These are phyloP conservation scores for Cenococcum geophilum DNA, from an alignment of 495 filamentous ascomycete species.

Conservation along the genomic window DNA sequence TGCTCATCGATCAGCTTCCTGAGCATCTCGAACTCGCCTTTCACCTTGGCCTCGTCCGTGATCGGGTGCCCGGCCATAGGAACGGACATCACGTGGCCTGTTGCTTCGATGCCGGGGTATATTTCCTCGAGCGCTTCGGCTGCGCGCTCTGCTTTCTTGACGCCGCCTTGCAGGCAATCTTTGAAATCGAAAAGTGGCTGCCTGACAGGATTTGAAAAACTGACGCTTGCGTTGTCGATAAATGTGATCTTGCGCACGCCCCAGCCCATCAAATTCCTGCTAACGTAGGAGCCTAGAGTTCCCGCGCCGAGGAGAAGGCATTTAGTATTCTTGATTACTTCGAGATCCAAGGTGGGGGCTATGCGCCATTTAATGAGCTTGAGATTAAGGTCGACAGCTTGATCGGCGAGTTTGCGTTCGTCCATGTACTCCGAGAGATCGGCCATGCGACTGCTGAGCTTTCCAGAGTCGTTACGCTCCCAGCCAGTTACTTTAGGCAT, in stretches of 20 bases:
- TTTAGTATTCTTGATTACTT: slow-evolving; percentile 81
- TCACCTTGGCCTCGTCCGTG: slow-evolving; percentile 57
- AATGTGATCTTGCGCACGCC: slow-evolving; percentile 96
- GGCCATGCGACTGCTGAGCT: slow-evolving; percentile 65
- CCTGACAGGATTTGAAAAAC: slow-evolving; percentile 95
- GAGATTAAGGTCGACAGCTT: slow-evolving; percentile 94
- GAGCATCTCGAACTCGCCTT: slow-evolving; percentile 67
- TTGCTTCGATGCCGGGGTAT: slow-evolving; percentile 80
- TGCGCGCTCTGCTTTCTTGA: slow-evolving; percentile 74
- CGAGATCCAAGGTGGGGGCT: slow-evolving; percentile 78
- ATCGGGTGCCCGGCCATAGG: slow-evolving; percentile 94
- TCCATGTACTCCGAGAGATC: slow-evolving; percentile 90
- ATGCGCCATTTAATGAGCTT: slow-evolving; percentile 99
- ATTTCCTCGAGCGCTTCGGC: slow-evolving; percentile 77
- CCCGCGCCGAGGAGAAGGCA: slow-evolving; percentile 93
- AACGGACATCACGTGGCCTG: slow-evolving; percentile 72
- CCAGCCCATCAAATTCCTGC: slow-evolving; percentile 88
- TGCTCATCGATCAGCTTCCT: slow-evolving; percentile 73
- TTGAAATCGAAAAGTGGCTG: slow-evolving; percentile 87
- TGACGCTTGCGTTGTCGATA: slow-evolving; percentile 87
- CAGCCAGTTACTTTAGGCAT: slow-evolving; percentile 91
- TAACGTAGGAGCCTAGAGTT: slow-evolving; percentile 89
- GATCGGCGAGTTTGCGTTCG: slow-evolving; percentile 76
- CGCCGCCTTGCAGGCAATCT: slow-evolving; percentile 82
- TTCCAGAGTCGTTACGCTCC: slow-evolving; percentile 76